Percentiles rank a stretch among this genome's conserved stretches.
phyloP scores from a whole-genome alignment of 257 asterid genomes.

The Penstemon newberryi region DNA sequence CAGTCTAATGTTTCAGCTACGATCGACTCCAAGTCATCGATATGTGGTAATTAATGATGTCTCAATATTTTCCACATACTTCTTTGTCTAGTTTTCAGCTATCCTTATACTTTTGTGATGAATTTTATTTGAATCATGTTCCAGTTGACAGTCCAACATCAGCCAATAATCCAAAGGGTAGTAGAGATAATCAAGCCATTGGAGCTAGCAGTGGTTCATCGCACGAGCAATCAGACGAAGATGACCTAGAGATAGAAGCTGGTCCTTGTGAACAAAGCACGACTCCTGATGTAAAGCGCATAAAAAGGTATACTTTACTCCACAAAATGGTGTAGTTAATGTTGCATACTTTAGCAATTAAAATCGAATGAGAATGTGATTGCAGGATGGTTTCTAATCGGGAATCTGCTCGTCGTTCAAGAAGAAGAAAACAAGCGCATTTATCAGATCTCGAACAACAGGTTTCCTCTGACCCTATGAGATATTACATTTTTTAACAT shows the following conservation, averaged over 20 bases:
- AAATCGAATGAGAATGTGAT: conserved; percentile 3
- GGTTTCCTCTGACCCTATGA: conserved; percentile 30
- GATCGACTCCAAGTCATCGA: conserved; percentile 66
- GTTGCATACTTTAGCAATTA: background rate
- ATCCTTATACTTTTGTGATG: too few relatives aligned
- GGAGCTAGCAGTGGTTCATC: conserved; percentile 78
- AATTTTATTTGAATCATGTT: background rate
- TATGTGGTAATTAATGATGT: conserved; percentile 51
- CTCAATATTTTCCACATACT: background rate
- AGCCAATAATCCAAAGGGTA: conserved; percentile 43
- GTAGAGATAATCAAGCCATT: conserved; percentile 35
- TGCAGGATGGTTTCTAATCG: conserved; percentile 80
- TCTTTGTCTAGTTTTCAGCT: background rate
- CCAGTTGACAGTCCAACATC: conserved; percentile 72
- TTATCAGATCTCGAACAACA: conserved; percentile 74
- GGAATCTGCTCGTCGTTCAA: conserved; percentile 87
- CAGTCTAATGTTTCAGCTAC: conserved; percentile 41
- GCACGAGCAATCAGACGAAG: conserved; percentile 70
- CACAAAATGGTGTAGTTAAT: background rate
- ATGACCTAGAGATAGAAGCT: conserved; percentile 64
- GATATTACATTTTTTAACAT: background rate
- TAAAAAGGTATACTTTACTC: conserved; percentile 46
- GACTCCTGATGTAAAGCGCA: conserved; percentile 56
- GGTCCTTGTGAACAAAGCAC: conserved; percentile 69
- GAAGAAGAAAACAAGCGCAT: conserved; percentile 81